Evolutionary conservation across 2,329 filamentous ascomycete genomes (phyloP).

Genomic region (Aspergillus phoenicis): DNA sequence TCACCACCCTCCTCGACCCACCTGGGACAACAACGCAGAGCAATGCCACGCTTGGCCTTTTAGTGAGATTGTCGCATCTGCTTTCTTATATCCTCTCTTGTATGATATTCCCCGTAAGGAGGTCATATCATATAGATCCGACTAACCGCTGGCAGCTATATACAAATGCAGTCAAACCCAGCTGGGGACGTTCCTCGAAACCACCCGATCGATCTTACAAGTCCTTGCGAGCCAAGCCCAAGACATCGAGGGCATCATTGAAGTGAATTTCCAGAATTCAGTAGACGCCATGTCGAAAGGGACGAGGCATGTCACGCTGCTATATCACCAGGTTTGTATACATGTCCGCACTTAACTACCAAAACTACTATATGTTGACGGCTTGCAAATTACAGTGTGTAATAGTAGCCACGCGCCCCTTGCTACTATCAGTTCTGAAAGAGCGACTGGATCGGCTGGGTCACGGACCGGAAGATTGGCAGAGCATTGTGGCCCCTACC

Average conservation of each 20-base stretch:
- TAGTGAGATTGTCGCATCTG: constrained; percentile 41
- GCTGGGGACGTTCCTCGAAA: constrained; percentile 40
- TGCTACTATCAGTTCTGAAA: constrained; percentile 44
- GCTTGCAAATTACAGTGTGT: constrained; percentile 31
- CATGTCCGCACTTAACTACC: not conserved
- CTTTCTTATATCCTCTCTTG: constrained; percentile 41
- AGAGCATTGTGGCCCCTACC: constrained; percentile 37
- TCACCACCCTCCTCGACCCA: constrained; percentile 37
- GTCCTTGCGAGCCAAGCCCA: constrained; percentile 42
- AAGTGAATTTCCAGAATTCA: constrained; percentile 37
- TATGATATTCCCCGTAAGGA: constrained; percentile 20
- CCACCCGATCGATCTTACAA: constrained; percentile 40
- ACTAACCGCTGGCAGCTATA: constrained; percentile 28
- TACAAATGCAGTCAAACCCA: constrained; percentile 42
- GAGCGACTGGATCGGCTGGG: constrained; percentile 37
- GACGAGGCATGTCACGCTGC: constrained; percentile 42
- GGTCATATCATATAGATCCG: not conserved
- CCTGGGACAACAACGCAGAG: constrained; percentile 29
- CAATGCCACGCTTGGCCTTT: constrained; percentile 37
- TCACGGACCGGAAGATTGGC: constrained; percentile 33
- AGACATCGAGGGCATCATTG: constrained; percentile 44
- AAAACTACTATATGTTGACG: no score
- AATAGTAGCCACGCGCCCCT: constrained; percentile 43
- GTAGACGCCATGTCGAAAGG: constrained; percentile 42
- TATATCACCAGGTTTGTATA: constrained; percentile 44